A percentile compares a stretch with the other conserved stretches of the same genome.
These are phyloP conservation scores for Talaromyces borbonicus DNA, from an alignment of 495 filamentous ascomycete genomes.

Conservation along the genomic window DNA sequence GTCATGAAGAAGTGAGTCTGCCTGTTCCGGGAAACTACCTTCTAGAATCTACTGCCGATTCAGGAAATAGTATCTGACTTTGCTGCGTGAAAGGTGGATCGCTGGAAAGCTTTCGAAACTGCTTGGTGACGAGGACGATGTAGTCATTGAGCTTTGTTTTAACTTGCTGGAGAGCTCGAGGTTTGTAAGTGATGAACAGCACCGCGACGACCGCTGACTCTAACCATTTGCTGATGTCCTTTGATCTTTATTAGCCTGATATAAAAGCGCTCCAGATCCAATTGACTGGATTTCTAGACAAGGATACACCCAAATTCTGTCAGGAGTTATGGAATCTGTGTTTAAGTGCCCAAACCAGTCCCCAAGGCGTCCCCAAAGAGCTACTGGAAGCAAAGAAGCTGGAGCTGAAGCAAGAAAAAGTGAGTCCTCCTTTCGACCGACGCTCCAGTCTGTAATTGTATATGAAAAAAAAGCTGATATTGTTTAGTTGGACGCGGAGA, in stretches of 20 bases:
- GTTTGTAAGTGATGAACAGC: conserved; percentile 62
- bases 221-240: neutral
- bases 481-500: conserved; percentile 69
- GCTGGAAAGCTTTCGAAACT: conserved; percentile 77
- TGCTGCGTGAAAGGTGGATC: conserved; percentile 65
- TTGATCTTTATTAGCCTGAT: conserved; percentile 57
- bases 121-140: conserved; percentile 83
- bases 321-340: conserved; percentile 88
- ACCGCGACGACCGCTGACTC: neutral
- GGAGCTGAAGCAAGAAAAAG: conserved; percentile 90
- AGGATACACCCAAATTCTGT: conserved; percentile 84
- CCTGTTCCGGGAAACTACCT: no score
- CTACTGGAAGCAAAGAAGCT: conserved; percentile 91
- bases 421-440: conserved; percentile 20
- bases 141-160: conserved; percentile 87
- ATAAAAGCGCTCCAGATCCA: conserved; percentile 91
- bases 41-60: neutral
- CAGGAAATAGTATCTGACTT: neutral
- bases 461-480: conserved; percentile 8
- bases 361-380: conserved; percentile 88
- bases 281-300: conserved; percentile 89
- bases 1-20: conserved; percentile 96
- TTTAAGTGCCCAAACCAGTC: conserved; percentile 78
- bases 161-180: conserved; percentile 73
- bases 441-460: neutral